Base-by-base conservation (phyloP, 2,329 filamentous ascomycete genomes). In the Penicillium sp. region DNA sequence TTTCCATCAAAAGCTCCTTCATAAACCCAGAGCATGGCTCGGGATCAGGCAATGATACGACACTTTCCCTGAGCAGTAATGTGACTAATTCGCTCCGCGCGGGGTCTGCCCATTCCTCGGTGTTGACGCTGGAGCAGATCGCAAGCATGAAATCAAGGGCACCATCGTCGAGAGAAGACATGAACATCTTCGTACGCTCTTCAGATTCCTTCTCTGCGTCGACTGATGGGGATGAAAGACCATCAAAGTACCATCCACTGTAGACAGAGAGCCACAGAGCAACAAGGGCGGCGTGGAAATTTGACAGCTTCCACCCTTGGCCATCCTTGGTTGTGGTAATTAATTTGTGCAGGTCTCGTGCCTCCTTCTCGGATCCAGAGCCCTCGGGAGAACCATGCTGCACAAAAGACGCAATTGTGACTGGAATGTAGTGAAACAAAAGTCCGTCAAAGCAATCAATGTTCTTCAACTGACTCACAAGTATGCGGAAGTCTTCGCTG, bases 231-330 rank as follows among this genome's bases (percentile, higher is more conserved):
- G 83, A 81, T 60, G 83, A 79, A 34, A 84, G 81, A 65, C 88
- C 84, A 64, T 96, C 91, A 56, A 90, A 81, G 70, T 92, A 96
- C 80, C 91, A 90, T 3, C 91, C 90, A 63, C 90, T 94, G 74
- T 97, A 97, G 68, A 97, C 92, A 32, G 90, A 88, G 45, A 97
- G 82, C 94, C 94, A 99, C 82, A 90, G 92, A 5, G 88, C 85
- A 53, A 85, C 83, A 13, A 92, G 82, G 4, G 90, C 88, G 44
- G 92, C 90, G 65, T 92, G 88, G 13, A 97, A 82, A 64, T 87
- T 88, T 16, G 87, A 80, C 38, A 96, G 72, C 22, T 82, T 80
- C 89, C 92, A 96, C 16, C 81, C 77, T 40, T 87, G 79, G 57
- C 86, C 84, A 48, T 92, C 89, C 44, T 84, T 78, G 18, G 83